Evolutionary conservation across 768 basidiomycete species (phyloP).

Genomic region (Mycena olivaceomarginata): DNA sequence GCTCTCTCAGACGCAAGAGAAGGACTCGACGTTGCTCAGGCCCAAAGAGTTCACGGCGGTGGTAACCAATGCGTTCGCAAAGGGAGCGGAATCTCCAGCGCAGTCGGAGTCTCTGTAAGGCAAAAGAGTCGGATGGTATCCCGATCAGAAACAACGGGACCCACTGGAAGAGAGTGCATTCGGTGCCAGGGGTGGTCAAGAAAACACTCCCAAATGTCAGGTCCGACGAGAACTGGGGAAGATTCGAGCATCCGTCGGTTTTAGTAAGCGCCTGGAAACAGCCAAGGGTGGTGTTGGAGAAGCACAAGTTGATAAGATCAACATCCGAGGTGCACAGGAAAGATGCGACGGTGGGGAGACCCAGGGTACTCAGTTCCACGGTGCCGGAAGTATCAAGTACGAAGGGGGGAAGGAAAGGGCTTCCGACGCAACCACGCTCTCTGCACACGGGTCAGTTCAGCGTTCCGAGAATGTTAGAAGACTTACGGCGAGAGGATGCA

Average conservation of each 20-base stretch:
- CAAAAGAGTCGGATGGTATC: not conserved
- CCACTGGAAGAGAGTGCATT: conserved; percentile 37
- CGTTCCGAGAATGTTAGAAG: not conserved
- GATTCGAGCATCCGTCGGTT: conserved; percentile 31
- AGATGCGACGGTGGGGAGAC: conserved; percentile 32
- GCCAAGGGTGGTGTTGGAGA: not conserved
- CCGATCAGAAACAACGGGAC: not conserved
- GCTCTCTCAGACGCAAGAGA: conserved; percentile 28
- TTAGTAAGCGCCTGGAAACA: conserved; percentile 34
- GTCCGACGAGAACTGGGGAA: conserved; percentile 18
- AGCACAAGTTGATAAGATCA: conserved; percentile 36
- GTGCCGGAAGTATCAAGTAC: conserved; percentile 30
- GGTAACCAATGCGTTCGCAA: not conserved
- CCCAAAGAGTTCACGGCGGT: conserved; percentile 2
- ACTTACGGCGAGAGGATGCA: conserved; percentile 38
- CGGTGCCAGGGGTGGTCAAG: conserved; percentile 27
- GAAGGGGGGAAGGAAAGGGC: not conserved
- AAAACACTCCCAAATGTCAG: conserved; percentile 9
- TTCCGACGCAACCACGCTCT: conserved; percentile 24
- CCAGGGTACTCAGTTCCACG: conserved; percentile 32
- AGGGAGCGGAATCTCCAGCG: conserved; percentile 6
- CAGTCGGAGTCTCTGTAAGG: conserved; percentile 16
- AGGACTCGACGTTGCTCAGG: conserved; percentile 12
- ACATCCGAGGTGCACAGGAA: conserved; percentile 39
- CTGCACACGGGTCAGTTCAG: conserved; percentile 4